Percentiles rank a stretch among this genome's conserved stretches.
Conservation (phyloP, 2,329 filamentous ascomycete genomes). For the Cladorrhinum sp. region DNA sequence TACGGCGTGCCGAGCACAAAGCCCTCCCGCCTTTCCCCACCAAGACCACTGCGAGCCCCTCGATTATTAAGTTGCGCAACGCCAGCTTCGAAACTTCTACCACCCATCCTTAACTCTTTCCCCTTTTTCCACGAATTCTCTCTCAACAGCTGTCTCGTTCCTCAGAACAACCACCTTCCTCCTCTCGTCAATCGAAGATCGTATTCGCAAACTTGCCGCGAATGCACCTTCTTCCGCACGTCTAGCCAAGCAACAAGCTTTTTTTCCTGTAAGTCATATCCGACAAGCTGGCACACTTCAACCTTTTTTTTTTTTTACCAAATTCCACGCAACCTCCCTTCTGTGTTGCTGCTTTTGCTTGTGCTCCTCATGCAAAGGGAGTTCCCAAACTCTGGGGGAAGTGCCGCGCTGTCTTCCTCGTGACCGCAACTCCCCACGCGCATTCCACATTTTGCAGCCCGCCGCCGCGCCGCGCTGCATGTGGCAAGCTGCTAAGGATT, state of each 20-base stretch:
- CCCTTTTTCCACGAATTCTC: slow-evolving; percentile 11
- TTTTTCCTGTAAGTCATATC: not conserved
- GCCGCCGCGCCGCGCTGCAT: not conserved
- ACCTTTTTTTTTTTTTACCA: not conserved
- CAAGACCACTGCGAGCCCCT: slow-evolving; percentile 22
- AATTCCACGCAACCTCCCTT: not conserved
- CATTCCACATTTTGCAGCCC: not conserved
- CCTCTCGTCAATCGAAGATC: not conserved
- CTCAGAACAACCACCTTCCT: slow-evolving; percentile 1
- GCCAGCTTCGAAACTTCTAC: slow-evolving; percentile 14
- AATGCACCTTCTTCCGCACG: not conserved
- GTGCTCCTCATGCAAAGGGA: not conserved
- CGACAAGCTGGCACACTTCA: not conserved
- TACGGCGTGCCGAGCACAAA: slow-evolving; percentile 22
- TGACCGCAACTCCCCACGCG: not conserved
- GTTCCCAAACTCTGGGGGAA: not conserved
- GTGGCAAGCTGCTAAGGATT: not conserved
- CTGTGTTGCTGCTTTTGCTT: not conserved
- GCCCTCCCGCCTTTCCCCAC: slow-evolving; percentile 24
- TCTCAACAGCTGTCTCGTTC: slow-evolving; percentile 7
- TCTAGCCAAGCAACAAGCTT: not conserved
- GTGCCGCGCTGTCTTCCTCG: not conserved
- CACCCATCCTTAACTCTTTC: slow-evolving; percentile 11
- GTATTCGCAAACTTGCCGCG: not conserved
- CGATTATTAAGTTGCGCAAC: slow-evolving; percentile 24